These are phyloP conservation scores for Vitellaria paradoxa DNA, from an alignment of 179 eudicot species.

Conservation along the genomic window DNA sequence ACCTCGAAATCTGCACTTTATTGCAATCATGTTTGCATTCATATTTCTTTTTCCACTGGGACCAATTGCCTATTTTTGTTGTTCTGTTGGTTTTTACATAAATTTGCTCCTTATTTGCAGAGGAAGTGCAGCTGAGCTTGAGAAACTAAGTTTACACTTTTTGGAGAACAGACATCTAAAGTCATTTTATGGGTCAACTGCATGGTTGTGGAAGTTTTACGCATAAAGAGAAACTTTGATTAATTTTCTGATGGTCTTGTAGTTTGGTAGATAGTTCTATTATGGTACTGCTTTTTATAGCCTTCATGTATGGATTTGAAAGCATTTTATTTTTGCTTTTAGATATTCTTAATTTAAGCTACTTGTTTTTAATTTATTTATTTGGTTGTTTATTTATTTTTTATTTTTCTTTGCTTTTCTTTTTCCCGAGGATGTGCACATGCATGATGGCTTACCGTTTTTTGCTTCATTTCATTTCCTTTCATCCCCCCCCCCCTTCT, in stretches of 20 bases:
- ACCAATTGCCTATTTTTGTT: background rate
- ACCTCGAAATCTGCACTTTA: background rate
- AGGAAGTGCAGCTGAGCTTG: constrained; percentile 20
- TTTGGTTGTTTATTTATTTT: background rate
- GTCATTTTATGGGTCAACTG: constrained; percentile 4
- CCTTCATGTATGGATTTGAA: background rate
- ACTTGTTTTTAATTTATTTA: background rate
- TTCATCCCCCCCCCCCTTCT: too few species aligned
- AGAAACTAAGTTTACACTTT: constrained; percentile 1
- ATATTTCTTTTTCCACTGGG: background rate
- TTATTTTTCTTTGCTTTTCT: background rate
- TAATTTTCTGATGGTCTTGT: background rate
- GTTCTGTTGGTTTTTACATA: constrained; percentile 10
- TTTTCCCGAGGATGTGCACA: background rate
- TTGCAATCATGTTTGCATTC: background rate
- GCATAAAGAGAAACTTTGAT: background rate
- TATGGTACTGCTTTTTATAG: background rate
- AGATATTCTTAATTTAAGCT: constrained; percentile 7
- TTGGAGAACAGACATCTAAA: background rate
- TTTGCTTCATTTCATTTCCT: background rate
- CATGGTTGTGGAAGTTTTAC: constrained; percentile 1
- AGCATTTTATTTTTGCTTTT: background rate
- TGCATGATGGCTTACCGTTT: background rate
- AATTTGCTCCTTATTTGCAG: constrained; percentile 24
- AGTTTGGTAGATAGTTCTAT: background rate